Base-by-base conservation (phyloP, 148 eudicot genomes). In the Diospyros kaki region DNA sequence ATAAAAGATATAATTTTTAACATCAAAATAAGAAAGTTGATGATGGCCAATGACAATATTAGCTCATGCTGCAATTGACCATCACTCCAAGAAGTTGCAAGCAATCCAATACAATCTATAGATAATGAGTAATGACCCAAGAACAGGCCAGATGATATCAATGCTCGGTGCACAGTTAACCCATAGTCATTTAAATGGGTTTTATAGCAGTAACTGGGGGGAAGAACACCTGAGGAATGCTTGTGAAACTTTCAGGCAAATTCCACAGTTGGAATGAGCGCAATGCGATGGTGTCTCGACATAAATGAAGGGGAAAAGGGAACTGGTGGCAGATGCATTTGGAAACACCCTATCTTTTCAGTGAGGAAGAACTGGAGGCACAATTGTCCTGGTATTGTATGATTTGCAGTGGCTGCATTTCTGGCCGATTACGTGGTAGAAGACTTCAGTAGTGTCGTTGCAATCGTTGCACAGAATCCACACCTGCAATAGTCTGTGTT, bases 391-490 rank as follows among this genome's bases (percentile, higher is more conserved):
- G 54, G 98, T 94, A 51, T 94, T 94, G 72, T 92, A 94, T 38
- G 98, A 94, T 51, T 68, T 75, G 78, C 98, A 94, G 65, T 94
- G 97, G 76, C 85, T 82, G 88, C 98, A 94, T 81, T 94, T 94
- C 82, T 92, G 98, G 15, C 98, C 98, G 15, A 94, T 72, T 69
- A 94, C 84, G 87, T 94, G 98, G 85, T 89, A 94, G 86, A 83
- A 80, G 42, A 90, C 97, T 69, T 92, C 96, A 1, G 96, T 90
- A 3, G 98, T 92, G 74, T 92, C 97, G 14, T 89, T 90, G 83
- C 98, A 94, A 82, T 94, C 98, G 7, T 94, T 92, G 54, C 98
- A 94, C 10, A 94, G 78, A 68, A 94, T 92, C 97, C 97, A 92
- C 39, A 92, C 92, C 98, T 92, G 96, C 81, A 77, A 2, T 48